phyloP scores from a whole-genome alignment of 2,329 filamentous ascomycete species.

The Colletotrichum lindemuthianum region DNA sequence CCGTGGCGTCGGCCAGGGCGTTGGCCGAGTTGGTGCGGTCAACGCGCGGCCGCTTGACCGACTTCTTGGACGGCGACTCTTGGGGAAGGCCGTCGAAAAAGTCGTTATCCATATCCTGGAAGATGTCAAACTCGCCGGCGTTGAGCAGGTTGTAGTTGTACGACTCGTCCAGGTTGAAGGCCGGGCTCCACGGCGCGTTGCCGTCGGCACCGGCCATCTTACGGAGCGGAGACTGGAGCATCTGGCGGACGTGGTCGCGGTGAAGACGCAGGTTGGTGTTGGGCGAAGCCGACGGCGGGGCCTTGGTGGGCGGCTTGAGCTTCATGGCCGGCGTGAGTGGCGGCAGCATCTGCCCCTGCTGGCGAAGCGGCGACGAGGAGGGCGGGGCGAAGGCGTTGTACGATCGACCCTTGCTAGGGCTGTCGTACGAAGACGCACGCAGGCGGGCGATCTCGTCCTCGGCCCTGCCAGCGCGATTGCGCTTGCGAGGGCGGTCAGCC shows the following conservation, averaged over 20 bases:
- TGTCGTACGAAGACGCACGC: conserved; percentile 91
- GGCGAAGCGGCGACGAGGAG: conserved; percentile 76
- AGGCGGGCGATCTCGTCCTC: conserved; percentile 96
- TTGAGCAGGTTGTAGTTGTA: conserved; percentile 58
- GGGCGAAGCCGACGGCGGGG: conserved; percentile 83
- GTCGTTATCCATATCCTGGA: conserved; percentile 56
- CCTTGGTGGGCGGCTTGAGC: conserved; percentile 71
- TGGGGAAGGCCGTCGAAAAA: conserved; percentile 44
- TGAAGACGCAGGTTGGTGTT: conserved; percentile 93
- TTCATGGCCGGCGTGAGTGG: conserved; percentile 88
- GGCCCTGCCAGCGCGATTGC: conserved; percentile 66
- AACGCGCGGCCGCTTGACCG: conserved; percentile 66
- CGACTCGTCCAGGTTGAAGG: conserved; percentile 71
- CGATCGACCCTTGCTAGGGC: conserved; percentile 77
- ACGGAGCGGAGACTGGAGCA: conserved; percentile 80
- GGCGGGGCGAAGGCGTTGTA: conserved; percentile 60
- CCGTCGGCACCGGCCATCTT: conserved; percentile 57
- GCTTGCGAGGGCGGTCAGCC: conserved; percentile 81
- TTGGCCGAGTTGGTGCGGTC: conserved; percentile 72
- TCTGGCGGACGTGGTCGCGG: conserved; percentile 80
- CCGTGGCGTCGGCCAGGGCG: conserved; percentile 69
- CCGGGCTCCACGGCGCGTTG: conserved; percentile 69
- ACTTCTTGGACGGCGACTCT: conserved; percentile 75
- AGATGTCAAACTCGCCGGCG: conserved; percentile 71
- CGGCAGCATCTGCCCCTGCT: conserved; percentile 71